Conservation (phyloP, 129 eudicot species). For the Logfia minima region DNA sequence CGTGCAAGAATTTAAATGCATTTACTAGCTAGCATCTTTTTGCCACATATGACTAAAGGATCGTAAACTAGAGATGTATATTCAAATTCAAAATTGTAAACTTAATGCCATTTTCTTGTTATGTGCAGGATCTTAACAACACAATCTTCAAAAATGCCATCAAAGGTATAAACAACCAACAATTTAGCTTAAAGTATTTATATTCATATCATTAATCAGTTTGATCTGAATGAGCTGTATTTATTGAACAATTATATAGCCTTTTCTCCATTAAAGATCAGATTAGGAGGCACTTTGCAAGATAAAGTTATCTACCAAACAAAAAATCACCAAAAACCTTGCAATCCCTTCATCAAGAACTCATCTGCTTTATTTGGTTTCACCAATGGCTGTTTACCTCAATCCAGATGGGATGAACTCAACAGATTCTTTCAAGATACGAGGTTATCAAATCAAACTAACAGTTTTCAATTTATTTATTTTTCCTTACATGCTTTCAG, state of each 20-base stretch:
- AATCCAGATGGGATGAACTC: slow-evolving; percentile 79
- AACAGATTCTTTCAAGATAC: slow-evolving; percentile 60
- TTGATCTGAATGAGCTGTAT: not conserved
- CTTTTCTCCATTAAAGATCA: slow-evolving; percentile 84
- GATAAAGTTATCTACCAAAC: slow-evolving; percentile 65
- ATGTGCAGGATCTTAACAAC: slow-evolving; percentile 73
- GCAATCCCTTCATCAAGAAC: slow-evolving; percentile 49
- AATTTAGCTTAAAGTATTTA: not conserved
- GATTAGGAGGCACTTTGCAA: slow-evolving; percentile 94
- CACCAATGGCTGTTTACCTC: slow-evolving; percentile 62
- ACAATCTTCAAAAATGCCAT: slow-evolving; percentile 60
- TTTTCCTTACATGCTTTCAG: not conserved
- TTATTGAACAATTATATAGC: slow-evolving; percentile 43
- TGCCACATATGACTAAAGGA: too few relatives aligned
- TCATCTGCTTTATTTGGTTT: slow-evolving; percentile 56
- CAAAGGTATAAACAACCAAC: slow-evolving; percentile 46
- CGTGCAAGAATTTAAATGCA: not conserved
- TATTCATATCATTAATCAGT: not conserved
- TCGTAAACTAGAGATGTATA: not conserved
- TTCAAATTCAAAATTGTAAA: not conserved
- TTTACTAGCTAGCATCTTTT: too few relatives aligned
- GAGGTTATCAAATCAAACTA: slow-evolving; percentile 42
- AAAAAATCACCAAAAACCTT: slow-evolving; percentile 46
- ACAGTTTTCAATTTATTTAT: not conserved
- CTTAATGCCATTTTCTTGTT: not conserved